Evolutionary conservation across 306 rosid genomes (phyloP).

Genomic region (Trifolium pratense): DNA sequence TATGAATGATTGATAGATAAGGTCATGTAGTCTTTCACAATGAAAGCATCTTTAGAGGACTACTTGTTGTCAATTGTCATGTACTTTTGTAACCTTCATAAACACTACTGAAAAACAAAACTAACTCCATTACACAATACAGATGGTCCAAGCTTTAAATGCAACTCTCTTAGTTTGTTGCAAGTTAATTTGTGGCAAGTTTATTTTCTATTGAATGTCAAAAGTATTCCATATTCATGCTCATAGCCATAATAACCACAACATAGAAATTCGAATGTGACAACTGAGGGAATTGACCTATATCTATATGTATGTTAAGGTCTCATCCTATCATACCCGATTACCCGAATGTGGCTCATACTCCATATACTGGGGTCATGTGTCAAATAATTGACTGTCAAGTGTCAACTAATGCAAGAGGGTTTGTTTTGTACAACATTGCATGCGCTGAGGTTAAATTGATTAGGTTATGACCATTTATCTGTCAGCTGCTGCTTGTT

Average conservation of each 20-base stretch:
- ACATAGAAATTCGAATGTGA: slow-evolving; percentile 11
- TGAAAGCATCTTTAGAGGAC: slow-evolving; percentile 18
- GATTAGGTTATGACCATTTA: slow-evolving; percentile 21
- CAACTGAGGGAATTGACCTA: neutral
- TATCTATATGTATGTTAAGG: slow-evolving; percentile 6
- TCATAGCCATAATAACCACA: slow-evolving; percentile 16
- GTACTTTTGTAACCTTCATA: slow-evolving; percentile 6
- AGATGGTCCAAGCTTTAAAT: slow-evolving; percentile 5
- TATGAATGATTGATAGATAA: neutral
- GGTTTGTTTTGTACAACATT: slow-evolving; percentile 2
- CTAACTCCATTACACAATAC: neutral
- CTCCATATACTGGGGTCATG: neutral
- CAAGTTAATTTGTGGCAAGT: neutral
- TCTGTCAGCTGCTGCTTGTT: slow-evolving; percentile 4
- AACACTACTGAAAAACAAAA: neutral
- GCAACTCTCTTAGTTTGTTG: neutral
- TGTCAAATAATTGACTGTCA: slow-evolving; percentile 24
- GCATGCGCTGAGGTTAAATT: neutral
- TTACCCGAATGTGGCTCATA: neutral
- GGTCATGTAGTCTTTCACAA: neutral
- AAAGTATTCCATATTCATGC: slow-evolving; percentile 8
- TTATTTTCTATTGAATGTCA: neutral
- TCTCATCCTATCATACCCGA: slow-evolving; percentile 30
- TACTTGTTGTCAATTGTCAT: neutral
- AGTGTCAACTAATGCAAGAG: neutral